phyloP scores from a whole-genome alignment of 768 basidiomycete species.

The Crepidotus variabilis region DNA sequence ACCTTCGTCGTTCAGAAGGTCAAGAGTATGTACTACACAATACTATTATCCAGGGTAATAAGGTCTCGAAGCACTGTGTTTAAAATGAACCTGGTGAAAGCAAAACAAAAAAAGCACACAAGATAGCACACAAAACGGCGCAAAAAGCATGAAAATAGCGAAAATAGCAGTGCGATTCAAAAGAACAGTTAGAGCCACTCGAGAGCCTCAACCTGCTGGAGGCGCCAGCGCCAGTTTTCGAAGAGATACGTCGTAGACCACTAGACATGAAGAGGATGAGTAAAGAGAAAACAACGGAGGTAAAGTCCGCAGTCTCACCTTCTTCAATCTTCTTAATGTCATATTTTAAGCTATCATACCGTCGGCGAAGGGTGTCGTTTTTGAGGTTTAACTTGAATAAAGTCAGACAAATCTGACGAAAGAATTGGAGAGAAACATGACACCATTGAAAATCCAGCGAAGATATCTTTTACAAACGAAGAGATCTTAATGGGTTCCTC shows the following conservation, averaged over 20 bases:
- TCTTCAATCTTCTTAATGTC: conserved; percentile 89
- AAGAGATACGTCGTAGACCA: conserved; percentile 83
- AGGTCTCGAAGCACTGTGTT: too few species aligned
- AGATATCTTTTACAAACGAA: conserved; percentile 74
- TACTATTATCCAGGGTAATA: too few species aligned
- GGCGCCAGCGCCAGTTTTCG: conserved; percentile 45
- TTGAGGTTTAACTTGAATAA: conserved; percentile 68
- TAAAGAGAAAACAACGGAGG: not conserved
- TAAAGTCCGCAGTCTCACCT: conserved; percentile 39
- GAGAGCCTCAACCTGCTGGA: not conserved
- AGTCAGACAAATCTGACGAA: not conserved
- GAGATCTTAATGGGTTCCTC: conserved; percentile 78
- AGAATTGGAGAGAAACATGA: conserved; percentile 4
- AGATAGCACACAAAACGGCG: not conserved
- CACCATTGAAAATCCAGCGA: conserved; percentile 84
- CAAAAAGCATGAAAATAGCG: not conserved
- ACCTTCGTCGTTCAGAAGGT: not conserved
- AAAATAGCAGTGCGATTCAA: not conserved
- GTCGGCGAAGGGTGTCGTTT: conserved; percentile 69
- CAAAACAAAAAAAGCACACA: not conserved
- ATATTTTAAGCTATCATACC: conserved; percentile 82
- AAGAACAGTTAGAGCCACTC: not conserved
- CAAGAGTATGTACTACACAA: too few species aligned
- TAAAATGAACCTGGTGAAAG: too few species aligned
- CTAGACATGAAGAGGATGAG: conserved; percentile 30